Percentiles rank a stretch among this genome's conserved stretches.
Conservation (phyloP, 2,329 filamentous ascomycete species). For the Fusarium buharicum region DNA sequence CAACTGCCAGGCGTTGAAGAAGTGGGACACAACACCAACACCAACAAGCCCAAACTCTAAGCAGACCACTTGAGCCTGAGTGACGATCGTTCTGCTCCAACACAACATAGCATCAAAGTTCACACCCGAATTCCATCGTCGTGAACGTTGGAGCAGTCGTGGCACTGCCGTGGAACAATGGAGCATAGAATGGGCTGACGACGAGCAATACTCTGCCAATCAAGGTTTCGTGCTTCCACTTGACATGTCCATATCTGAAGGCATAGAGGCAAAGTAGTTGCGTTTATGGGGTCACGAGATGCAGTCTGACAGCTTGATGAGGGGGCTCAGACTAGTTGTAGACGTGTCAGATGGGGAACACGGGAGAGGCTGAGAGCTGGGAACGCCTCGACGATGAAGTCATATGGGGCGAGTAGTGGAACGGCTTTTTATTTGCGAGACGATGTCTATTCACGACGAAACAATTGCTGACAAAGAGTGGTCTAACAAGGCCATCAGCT, state of each 20-base stretch:
- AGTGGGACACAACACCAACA: background rate
- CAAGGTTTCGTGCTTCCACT: background rate
- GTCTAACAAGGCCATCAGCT: constrained; percentile 3
- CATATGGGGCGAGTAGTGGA: constrained; percentile 29
- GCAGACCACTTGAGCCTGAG: background rate
- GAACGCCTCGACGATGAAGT: constrained; percentile 24
- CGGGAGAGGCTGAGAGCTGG: constrained; percentile 29
- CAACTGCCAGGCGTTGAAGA: constrained; percentile 12
- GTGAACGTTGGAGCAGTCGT: constrained; percentile 10
- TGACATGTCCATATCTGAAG: background rate
- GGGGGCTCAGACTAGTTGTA: constrained; percentile 12
- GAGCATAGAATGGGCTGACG: constrained; percentile 3
- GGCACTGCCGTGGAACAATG: constrained; percentile 4
- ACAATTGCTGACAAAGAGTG: background rate
- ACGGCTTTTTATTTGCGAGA: constrained; percentile 12
- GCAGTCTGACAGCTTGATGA: constrained; percentile 20
- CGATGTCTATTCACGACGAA: background rate
- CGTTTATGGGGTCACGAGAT: constrained; percentile 28
- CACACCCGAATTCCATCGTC: background rate
- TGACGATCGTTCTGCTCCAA: background rate
- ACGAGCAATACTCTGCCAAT: constrained; percentile 15
- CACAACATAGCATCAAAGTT: background rate
- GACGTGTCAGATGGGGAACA: constrained; percentile 31
- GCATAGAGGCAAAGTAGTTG: constrained; percentile 1
- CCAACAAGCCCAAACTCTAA: constrained; percentile 16